Evolutionary conservation across 768 basidiomycete species (phyloP).

Genomic region (Cystobasidium onofrii): DNA sequence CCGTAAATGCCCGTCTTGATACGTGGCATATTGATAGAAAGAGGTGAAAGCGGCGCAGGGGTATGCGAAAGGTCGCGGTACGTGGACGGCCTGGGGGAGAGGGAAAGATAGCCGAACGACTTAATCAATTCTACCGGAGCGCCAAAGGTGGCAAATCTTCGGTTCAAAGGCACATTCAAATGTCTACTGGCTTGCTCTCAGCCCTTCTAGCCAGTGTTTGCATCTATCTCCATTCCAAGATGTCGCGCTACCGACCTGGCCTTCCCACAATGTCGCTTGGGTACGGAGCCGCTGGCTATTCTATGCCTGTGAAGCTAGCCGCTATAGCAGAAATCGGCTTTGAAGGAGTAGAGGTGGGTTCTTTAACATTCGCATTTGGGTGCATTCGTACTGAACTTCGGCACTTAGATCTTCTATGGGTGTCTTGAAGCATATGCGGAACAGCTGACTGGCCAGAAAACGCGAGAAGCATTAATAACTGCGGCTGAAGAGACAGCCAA

Average conservation of each 20-base stretch:
- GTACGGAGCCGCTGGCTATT: conserved; percentile 28
- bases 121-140: neutral
- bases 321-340: conserved; percentile 26
- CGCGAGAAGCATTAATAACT: conserved; percentile 4
- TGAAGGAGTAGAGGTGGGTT: conserved; percentile 28
- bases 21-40: neutral
- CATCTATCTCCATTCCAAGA: neutral
- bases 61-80: neutral
- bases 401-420: conserved; percentile 30
- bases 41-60: neutral
- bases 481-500: conserved; percentile 16
- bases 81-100: neutral
- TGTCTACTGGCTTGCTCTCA: too few species aligned
- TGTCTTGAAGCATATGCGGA: conserved; percentile 28
- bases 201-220: too few species aligned
- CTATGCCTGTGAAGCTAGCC: conserved; percentile 13
- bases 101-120: neutral
- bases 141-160: neutral
- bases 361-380: neutral
- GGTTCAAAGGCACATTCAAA: too few species aligned
- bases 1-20: conserved; percentile 10
- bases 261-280: conserved; percentile 34
- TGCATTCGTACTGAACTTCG: too few species aligned
- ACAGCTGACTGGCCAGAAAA: neutral
- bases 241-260: neutral